Evolutionary conservation across 2,329 filamentous ascomycete species (phyloP), one percentile per base, ranked within the genome.

Genomic region (Ophiostoma sp.): DNA sequence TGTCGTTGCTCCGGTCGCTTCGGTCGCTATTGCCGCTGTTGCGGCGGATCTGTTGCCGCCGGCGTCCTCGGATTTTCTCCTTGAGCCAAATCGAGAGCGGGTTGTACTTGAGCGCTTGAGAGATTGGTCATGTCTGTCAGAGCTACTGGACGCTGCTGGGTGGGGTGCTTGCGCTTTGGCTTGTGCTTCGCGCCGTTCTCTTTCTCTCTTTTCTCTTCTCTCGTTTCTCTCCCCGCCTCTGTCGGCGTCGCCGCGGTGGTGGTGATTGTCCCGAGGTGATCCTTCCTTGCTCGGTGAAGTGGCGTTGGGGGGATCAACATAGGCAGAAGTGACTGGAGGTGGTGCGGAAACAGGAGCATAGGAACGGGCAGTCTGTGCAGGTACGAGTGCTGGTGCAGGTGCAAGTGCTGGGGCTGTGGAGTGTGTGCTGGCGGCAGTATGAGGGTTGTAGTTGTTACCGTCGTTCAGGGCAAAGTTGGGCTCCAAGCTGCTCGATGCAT

Each of bases 381-480:
- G 68, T 70, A 15, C 39, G 35, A 33, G 65, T 57, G 39, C 27
- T 65, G 44, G 62, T 20, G 48, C 64, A 27, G 20, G 52, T 57
- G 52, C 52, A 13, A 27, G 52, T 31, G 52, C 52, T 57, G 52
- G 68, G 67, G 66, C 6, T 67, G 66, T 60, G 44, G 23, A 68
- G 62, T 48, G 52, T 39, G 70, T 70, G 69, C 6, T 68, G 62
- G 62, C 67, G 44, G 54, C 72, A 62, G 15, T 70, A 77, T 36
- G 68, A 72, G 72, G 72, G 57, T 64, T 70, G 76, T 79, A 69
- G 48, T 64, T 70, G 76, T 79, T 65, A 77, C 78, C 66, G 75
- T 79, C 72, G 76, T 74, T 74, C 77, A 79, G 76, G 75, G 75
- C 66, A 77, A 79, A 73, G 71, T 74, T 76, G 66, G 76, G 67